A percentile compares a stretch with the other conserved stretches of the same genome.
phyloP scores from a whole-genome alignment of 2,329 filamentous ascomycete species.

The Lecanicillium sp. region DNA sequence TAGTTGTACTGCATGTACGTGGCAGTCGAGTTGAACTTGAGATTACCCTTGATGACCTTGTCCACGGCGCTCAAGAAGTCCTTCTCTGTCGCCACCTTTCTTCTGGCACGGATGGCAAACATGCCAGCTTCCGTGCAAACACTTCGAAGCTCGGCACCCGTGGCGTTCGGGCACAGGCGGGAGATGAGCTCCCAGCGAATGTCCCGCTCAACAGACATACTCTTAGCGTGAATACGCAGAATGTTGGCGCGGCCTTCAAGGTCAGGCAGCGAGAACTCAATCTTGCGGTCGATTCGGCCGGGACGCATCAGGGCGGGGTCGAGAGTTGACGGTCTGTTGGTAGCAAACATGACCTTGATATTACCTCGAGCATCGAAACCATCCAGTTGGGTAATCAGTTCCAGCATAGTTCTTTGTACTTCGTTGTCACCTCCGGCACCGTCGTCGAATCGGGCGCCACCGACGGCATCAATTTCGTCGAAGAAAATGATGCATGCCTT shows the following conservation, averaged over 20 bases:
- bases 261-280: conserved; percentile 95
- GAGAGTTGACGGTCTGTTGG: conserved; percentile 89
- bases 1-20: conserved; percentile 99
- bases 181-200: conserved; percentile 99
- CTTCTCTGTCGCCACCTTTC: conserved; percentile 98
- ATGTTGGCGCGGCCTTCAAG: conserved; percentile 97
- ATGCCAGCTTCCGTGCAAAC: conserved; percentile 98
- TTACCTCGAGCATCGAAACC: conserved; percentile 95
- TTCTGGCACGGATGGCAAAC: conserved; percentile 89
- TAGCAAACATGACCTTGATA: conserved; percentile 99
- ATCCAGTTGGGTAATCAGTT: conserved; percentile 93
- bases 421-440: conserved; percentile 96
- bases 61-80: conserved; percentile 96
- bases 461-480: conserved; percentile 94
- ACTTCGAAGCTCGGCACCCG: conserved; percentile 89
- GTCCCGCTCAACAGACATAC: conserved; percentile 97
- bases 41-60: conserved; percentile 98
- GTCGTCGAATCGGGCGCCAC: conserved; percentile 92
- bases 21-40: conserved; percentile 98
- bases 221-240: conserved; percentile 96
- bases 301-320: conserved; percentile 97
- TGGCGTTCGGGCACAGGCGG: conserved; percentile 92
- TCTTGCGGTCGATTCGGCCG: conserved; percentile 96
- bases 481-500: conserved; percentile 98
- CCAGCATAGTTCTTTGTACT: conserved; percentile 95